Evolutionary conservation across 176 grass and related monocot species (phyloP).

Genomic region (Zea mays): Zm-B73-REFERENCE-NAM-5.0 NC_050103.1:151474501-151475000

Average conservation of each 20-base stretch:
- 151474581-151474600: constrained; percentile 11
- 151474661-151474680: constrained; percentile 62
- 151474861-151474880: constrained; percentile 84
- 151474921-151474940: constrained; percentile 16
- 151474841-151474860: constrained; percentile 72
- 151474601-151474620: neutral
- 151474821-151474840: constrained; percentile 37
- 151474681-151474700: constrained; percentile 87
- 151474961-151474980: constrained; percentile 67
- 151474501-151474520: neutral
- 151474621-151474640: constrained; percentile 25
- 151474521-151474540: neutral
- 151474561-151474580: neutral
- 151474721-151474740: constrained; percentile 89
- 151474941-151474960: constrained; percentile 28
- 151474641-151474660: constrained; percentile 32
- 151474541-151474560: neutral
- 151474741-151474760: constrained; percentile 70
- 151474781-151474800: constrained; percentile 29
- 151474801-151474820: constrained; percentile 22
- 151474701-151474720: constrained; percentile 85
- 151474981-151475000: constrained; percentile 92
- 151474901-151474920: constrained; percentile 25
- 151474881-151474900: constrained; percentile 57
- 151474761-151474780: constrained; percentile 57